Percentiles rank a stretch among this genome's conserved stretches.
These are phyloP conservation scores for Paecilomyces sp. DNA, from an alignment of 2,329 filamentous ascomycete species.

Conservation along the genomic window DNA sequence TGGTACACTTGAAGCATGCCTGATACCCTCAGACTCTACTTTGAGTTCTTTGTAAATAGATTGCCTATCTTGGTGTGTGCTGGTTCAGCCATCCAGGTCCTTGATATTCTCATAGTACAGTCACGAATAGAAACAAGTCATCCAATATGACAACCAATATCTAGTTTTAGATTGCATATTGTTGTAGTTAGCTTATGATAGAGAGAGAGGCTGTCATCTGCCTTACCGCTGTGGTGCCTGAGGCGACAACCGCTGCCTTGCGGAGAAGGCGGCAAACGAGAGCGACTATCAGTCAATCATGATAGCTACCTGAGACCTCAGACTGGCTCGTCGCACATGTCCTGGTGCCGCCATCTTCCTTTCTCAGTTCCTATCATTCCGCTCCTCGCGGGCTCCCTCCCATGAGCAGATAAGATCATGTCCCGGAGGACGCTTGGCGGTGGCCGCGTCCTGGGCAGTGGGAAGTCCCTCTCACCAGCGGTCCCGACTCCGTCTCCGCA, in stretches of 20 bases:
- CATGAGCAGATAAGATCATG: constrained; percentile 51
- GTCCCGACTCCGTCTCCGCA: constrained; percentile 36
- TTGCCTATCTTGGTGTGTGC: neutral
- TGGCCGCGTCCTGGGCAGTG: constrained; percentile 82
- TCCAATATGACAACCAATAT: no score
- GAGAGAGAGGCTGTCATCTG: no score
- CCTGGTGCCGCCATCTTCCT: constrained; percentile 2
- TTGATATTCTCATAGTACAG: no score
- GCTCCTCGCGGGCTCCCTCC: constrained; percentile 14
- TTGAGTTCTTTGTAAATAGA: neutral
- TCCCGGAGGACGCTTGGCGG: constrained; percentile 82
- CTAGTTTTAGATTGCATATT: no score
- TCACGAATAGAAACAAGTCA: no score
- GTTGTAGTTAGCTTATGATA: no score
- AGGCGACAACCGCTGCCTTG: neutral
- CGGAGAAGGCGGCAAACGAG: neutral
- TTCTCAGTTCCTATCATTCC: neutral
- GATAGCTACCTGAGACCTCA: neutral
- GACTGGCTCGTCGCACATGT: neutral
- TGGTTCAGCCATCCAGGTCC: neutral
- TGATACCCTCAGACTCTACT: neutral
- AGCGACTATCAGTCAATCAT: neutral
- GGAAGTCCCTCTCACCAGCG: constrained; percentile 69
- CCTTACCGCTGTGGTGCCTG: neutral
- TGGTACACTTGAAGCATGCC: constrained; percentile 51